Percentiles rank a stretch among this genome's conserved stretches.
Evolutionary conservation across 345 rosid genomes (phyloP).

Genomic region (Salix arbutifolia): DNA sequence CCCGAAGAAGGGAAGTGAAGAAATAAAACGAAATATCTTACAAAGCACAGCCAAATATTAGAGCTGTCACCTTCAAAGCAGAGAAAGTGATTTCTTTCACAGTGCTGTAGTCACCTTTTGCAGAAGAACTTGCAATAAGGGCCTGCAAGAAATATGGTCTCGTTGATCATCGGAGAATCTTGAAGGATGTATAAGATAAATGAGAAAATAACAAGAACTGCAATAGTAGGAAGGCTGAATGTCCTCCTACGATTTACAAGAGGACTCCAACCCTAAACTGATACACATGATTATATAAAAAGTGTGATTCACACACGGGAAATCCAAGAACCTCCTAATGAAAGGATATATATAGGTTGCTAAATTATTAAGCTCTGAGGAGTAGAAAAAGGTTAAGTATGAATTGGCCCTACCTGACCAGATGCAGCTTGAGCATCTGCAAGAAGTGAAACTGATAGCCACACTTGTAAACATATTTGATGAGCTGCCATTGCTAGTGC

Average conservation of each 20-base stretch:
- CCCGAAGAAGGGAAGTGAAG: neutral
- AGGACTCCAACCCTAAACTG: too few relatives aligned
- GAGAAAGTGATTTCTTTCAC: slow-evolving; percentile 36
- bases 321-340: too few relatives aligned
- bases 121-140: slow-evolving; percentile 43
- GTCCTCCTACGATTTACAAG: too few relatives aligned
- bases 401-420: slow-evolving; percentile 23
- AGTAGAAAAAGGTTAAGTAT: too few relatives aligned
- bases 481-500: slow-evolving; percentile 39
- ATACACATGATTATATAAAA: too few relatives aligned
- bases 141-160: slow-evolving; percentile 26
- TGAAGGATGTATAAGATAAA: neutral
- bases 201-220: neutral
- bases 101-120: slow-evolving; percentile 30
- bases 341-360: too few relatives aligned
- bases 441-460: slow-evolving; percentile 36
- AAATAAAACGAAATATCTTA: neutral
- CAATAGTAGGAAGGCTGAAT: neutral
- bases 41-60: neutral
- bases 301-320: too few relatives aligned
- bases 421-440: slow-evolving; percentile 42
- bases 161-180: neutral
- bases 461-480: slow-evolving; percentile 43
- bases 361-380: too few relatives aligned
- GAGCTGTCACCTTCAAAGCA: slow-evolving; percentile 31